Evolutionary conservation across 176 grass and related monocot species (phyloP), one percentile per base, ranked within the genome.

Genomic region (Paspalum vaginatum): DNA sequence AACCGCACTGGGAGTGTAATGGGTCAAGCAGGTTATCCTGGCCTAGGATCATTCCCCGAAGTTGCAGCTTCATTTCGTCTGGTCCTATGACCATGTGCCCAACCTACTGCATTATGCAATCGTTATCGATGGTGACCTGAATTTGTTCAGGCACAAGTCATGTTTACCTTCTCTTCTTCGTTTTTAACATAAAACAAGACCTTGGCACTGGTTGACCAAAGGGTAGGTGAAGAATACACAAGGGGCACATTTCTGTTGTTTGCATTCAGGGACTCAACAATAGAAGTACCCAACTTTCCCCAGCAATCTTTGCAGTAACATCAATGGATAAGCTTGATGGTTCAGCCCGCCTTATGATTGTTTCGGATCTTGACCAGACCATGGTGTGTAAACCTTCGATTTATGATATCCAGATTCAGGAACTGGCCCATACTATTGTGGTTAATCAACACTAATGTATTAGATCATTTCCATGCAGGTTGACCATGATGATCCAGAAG

Each of bases 401-500:
- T 21, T 60, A 24, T 18, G 41, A 60, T 46, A 26, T 61, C 40
- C 45, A 65, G 26, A n/a, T 41, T 24, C 52, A 43, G 52, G 52
- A 43, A 18, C n/a, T 22, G 11, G 32, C 10, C 44, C 25, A 51
- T 64, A 7, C 24, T 63, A 24, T 37, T 80, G 25, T 49, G 16
- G 17, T 32, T 32, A 26, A 60, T 25, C 47, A 69, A 42, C 32
- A 16, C 67, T 17, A 51, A 57, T 56, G 21, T 58, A 40, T 70
- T 69, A 68, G 70, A 25, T 38, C 73, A 82, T 79, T 24, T 79
- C 50, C 17, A 80, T 77, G 22, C 88, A 97, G 83, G 87, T 97
- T n/a, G 90, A 97, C 86, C 88, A 91, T 45, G 83, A 93, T 61
- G 90, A 97, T 67, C 79, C 69, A 12, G 90, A 93, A 60, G 84